Evolutionary conservation across 257 asterid species (phyloP).

Genomic region (Mitragyna speciosa): DNA sequence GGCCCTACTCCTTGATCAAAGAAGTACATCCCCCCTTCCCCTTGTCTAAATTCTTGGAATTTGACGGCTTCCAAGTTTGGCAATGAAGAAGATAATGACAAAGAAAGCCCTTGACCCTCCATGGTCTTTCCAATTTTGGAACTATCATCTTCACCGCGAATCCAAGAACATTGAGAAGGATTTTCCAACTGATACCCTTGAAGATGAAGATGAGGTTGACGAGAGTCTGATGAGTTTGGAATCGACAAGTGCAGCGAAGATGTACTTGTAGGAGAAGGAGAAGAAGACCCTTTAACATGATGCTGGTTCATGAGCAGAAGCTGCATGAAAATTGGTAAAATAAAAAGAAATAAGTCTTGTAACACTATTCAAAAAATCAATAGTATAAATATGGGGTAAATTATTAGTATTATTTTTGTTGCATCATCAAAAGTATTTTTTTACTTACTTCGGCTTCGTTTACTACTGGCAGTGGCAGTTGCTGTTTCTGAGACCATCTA

Average conservation of each 20-base stretch:
- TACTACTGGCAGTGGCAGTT: constrained; percentile 19
- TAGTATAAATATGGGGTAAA: not conserved
- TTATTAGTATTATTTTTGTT: not conserved
- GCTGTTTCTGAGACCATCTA: constrained; percentile 49
- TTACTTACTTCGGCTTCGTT: constrained; percentile 41
- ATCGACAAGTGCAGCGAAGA: constrained; percentile 30
- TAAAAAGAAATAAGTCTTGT: not conserved
- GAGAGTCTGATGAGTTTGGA: constrained; percentile 25
- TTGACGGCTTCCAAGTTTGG: constrained; percentile 43
- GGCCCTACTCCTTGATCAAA: constrained; percentile 33
- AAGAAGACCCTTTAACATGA: constrained; percentile 27
- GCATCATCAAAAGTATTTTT: not conserved
- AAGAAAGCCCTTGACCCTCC: constrained; percentile 69
- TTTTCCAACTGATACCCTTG: constrained; percentile 48
- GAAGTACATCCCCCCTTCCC: constrained; percentile 37
- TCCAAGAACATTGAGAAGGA: constrained; percentile 43
- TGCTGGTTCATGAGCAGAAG: constrained; percentile 44
- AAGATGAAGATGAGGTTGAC: constrained; percentile 10
- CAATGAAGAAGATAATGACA: constrained; percentile 60
- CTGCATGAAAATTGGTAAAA: constrained; percentile 37
- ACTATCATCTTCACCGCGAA: constrained; percentile 22
- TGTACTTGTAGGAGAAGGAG: constrained; percentile 15
- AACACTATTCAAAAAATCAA: constrained; percentile 1
- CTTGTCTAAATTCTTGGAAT: constrained; percentile 41
- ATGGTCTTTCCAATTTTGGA: constrained; percentile 29